These are phyloP conservation scores for Tilletia walkeri DNA, from an alignment of 1,284 basidiomycete species.

Conservation along the genomic window DNA sequence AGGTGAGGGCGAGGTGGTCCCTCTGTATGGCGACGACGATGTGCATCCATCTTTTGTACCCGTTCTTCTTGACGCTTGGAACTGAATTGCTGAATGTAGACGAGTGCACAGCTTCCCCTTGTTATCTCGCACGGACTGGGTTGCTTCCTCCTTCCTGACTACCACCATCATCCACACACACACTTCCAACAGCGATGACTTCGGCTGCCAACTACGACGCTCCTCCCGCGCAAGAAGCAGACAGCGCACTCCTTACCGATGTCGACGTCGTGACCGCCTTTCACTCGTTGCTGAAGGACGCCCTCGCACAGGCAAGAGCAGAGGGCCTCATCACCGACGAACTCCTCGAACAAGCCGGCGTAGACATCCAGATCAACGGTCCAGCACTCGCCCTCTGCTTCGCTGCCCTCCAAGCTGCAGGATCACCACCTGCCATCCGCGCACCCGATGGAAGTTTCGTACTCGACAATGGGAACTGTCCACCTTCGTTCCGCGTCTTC, in stretches of 20 bases:
- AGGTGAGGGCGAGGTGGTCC: not conserved
- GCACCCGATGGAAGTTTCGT: conserved; percentile 62
- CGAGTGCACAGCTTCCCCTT: too few species aligned
- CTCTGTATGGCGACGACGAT: too few species aligned
- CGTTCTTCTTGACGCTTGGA: too few species aligned
- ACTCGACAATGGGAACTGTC: conserved; percentile 64
- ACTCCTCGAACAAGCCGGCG: conserved; percentile 75
- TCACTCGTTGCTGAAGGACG: conserved; percentile 73
- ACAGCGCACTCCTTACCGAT: not conserved
- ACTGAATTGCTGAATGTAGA: too few species aligned
- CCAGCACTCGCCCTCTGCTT: conserved; percentile 70
- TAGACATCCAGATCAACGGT: conserved; percentile 58
- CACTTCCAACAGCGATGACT: not conserved
- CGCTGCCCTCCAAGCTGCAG: conserved; percentile 66
- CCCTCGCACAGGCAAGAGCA: conserved; percentile 70
- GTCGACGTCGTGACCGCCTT: conserved; percentile 67
- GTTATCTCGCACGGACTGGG: too few species aligned
- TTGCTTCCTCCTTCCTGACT: not conserved
- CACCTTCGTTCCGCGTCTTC: conserved; percentile 66
- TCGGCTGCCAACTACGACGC: not conserved
- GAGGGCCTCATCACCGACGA: conserved; percentile 71
- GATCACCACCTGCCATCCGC: conserved; percentile 66
- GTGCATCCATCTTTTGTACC: too few species aligned
- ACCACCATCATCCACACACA: not conserved
- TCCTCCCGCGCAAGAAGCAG: not conserved